A percentile compares a stretch with the other conserved stretches of the same genome.
These are phyloP conservation scores for Diaporthe batatas DNA, from an alignment of 2,329 filamentous ascomycete genomes.

Conservation along the genomic window DNA sequence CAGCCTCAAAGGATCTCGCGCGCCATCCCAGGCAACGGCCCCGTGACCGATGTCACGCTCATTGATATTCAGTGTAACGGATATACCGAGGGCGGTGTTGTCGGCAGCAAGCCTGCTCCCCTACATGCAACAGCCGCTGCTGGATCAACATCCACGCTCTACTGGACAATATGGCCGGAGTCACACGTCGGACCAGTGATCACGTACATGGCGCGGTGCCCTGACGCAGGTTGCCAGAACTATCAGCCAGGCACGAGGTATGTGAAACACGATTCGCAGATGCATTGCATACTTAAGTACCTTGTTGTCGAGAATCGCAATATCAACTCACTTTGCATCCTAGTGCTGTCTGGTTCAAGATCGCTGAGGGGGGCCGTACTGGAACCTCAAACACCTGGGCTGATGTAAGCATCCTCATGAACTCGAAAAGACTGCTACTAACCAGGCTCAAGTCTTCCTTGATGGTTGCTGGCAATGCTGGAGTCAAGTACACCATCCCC, in stretches of 20 bases:
- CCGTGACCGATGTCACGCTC: constrained; percentile 64
- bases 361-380: constrained; percentile 63
- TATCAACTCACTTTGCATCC: constrained; percentile 40
- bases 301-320: not conserved
- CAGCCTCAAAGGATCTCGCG: constrained; percentile 67
- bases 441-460: constrained; percentile 50
- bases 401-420: constrained; percentile 48
- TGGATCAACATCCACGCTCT: constrained; percentile 65
- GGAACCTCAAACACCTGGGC: constrained; percentile 66
- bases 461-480: constrained; percentile 58
- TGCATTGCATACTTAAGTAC: too few relatives aligned
- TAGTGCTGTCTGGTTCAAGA: constrained; percentile 68
- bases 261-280: constrained; percentile 33
- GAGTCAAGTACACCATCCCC: constrained; percentile 67
- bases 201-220: constrained; percentile 72
- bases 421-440: not conserved
- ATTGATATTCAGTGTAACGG: constrained; percentile 70
- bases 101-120: constrained; percentile 64
- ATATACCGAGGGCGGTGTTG: constrained; percentile 61
- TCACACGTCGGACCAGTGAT: constrained; percentile 67
- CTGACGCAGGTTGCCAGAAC: constrained; percentile 62
- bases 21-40: constrained; percentile 69
- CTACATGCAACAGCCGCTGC: constrained; percentile 67
- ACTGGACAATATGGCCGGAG: constrained; percentile 67
- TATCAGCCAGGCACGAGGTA: constrained; percentile 61